A percentile compares a stretch with the other conserved stretches of the same genome.
These are phyloP conservation scores for Macrotyloma uniflorum DNA, from an alignment of 306 rosid genomes.

Conservation along the genomic window DNA sequence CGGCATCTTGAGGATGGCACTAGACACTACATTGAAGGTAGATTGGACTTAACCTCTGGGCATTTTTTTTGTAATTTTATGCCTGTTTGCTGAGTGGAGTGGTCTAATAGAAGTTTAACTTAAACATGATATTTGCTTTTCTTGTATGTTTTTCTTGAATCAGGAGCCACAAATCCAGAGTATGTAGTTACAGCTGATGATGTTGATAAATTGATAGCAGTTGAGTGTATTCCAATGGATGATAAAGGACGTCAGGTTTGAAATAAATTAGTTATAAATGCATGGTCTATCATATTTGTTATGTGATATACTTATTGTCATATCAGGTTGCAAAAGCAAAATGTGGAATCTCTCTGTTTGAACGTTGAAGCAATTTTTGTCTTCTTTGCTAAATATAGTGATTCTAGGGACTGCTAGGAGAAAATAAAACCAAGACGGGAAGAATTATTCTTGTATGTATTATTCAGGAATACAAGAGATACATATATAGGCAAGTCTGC, in stretches of 20 bases:
- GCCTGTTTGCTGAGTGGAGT: constrained; percentile 11
- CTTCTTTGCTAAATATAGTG: not conserved
- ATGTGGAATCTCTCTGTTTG: not conserved
- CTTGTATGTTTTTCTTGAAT: constrained; percentile 28
- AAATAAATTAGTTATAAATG: constrained; percentile 24
- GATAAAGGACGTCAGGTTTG: constrained; percentile 92
- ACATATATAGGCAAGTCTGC: not conserved
- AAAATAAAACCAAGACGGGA: too few species aligned
- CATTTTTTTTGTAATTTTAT: not conserved
- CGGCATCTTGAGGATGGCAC: constrained; percentile 98
- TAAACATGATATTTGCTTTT: constrained; percentile 14
- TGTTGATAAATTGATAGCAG: constrained; percentile 88
- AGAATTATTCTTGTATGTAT: too few species aligned
- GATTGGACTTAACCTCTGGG: constrained; percentile 24
- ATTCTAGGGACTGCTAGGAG: too few species aligned
- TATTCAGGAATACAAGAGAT: not conserved
- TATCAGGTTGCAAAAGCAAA: not conserved
- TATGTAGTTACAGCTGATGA: constrained; percentile 92
- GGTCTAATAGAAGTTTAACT: constrained; percentile 21
- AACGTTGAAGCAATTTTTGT: not conserved
- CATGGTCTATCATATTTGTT: not conserved
- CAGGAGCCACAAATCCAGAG: constrained; percentile 99
- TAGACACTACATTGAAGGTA: constrained; percentile 93
- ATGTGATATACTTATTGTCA: not conserved
- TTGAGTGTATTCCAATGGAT: constrained; percentile 98